phyloP scores from a whole-genome alignment of 2,329 filamentous ascomycete species.

The Periconia sp. region DNA sequence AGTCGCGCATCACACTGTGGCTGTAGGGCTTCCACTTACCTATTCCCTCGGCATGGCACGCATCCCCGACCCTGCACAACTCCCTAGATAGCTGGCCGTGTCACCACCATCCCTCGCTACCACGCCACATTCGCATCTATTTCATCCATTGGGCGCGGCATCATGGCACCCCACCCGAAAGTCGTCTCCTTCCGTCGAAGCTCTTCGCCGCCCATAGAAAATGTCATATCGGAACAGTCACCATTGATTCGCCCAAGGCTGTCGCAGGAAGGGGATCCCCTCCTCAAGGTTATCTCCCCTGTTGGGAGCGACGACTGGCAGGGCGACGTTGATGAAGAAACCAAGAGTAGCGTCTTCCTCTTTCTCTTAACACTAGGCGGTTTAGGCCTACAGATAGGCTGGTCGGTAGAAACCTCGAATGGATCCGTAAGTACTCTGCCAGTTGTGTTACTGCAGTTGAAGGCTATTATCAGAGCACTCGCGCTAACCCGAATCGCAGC shows the following conservation, averaged over 20 bases:
- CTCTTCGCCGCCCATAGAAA: constrained; percentile 26
- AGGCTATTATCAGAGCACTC: neutral
- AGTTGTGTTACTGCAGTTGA: neutral
- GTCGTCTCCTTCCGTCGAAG: constrained; percentile 44
- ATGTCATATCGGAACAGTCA: constrained; percentile 42
- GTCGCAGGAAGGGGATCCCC: constrained; percentile 39
- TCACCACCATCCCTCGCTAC: no score
- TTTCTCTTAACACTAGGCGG: constrained; percentile 85
- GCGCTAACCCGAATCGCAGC: constrained; percentile 34
- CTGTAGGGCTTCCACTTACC: no score
- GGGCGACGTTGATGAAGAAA: constrained; percentile 59
- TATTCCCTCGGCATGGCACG: no score
- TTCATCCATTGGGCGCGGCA: no score
- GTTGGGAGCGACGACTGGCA: constrained; percentile 48
- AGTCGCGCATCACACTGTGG: no score
- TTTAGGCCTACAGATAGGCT: constrained; percentile 88
- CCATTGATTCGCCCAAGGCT: constrained; percentile 38
- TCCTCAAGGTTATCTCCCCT: constrained; percentile 42
- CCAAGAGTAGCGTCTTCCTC: constrained; percentile 85
- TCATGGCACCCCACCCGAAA: constrained; percentile 37
- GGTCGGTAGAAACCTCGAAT: constrained; percentile 94
- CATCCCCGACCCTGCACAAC: no score
- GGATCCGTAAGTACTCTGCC: constrained; percentile 66
- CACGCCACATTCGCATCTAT: no score
- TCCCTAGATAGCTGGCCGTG: no score